phyloP scores from a whole-genome alignment of 164 flowering plant genomes.

The Litsea cubeba region DNA sequence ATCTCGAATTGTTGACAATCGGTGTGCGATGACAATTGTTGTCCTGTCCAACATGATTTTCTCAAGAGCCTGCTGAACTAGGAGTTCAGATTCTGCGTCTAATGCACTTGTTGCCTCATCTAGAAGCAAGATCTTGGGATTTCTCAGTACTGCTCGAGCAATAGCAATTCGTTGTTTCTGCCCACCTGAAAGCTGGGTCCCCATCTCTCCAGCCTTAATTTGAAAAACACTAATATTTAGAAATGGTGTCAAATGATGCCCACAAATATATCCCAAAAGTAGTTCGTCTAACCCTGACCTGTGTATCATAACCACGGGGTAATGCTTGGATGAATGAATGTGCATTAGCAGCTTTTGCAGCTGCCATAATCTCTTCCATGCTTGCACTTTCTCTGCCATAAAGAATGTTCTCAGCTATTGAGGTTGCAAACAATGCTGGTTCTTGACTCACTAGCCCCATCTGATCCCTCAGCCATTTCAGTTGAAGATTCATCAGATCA shows the following conservation, averaged over 20 bases:
- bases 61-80: slow-evolving; percentile 50
- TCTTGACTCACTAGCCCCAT: slow-evolving; percentile 89
- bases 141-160: slow-evolving; percentile 29
- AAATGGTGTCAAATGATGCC: background rate
- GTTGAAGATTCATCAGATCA: slow-evolving; percentile 43
- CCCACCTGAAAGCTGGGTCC: slow-evolving; percentile 54
- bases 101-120: slow-evolving; percentile 54
- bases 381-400: slow-evolving; percentile 61
- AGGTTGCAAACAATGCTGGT: slow-evolving; percentile 69
- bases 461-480: slow-evolving; percentile 73
- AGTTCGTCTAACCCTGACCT: slow-evolving; percentile 27
- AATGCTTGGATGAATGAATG: slow-evolving; percentile 57
- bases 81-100: slow-evolving; percentile 48
- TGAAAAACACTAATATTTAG: slow-evolving; percentile 8
- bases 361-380: slow-evolving; percentile 49
- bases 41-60: slow-evolving; percentile 43
- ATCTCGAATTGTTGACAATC: slow-evolving; percentile 38
- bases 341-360: slow-evolving; percentile 74
- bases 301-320: slow-evolving; percentile 67
- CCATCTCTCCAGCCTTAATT: slow-evolving; percentile 46
- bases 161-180: slow-evolving; percentile 49
- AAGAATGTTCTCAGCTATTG: slow-evolving; percentile 58
- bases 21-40: slow-evolving; percentile 44
- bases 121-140: slow-evolving; percentile 29
- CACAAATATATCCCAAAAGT: background rate